Evolutionary conservation across 2,329 filamentous ascomycete species (phyloP).

Genomic region (Allantophomopsis cytisporea): DNA sequence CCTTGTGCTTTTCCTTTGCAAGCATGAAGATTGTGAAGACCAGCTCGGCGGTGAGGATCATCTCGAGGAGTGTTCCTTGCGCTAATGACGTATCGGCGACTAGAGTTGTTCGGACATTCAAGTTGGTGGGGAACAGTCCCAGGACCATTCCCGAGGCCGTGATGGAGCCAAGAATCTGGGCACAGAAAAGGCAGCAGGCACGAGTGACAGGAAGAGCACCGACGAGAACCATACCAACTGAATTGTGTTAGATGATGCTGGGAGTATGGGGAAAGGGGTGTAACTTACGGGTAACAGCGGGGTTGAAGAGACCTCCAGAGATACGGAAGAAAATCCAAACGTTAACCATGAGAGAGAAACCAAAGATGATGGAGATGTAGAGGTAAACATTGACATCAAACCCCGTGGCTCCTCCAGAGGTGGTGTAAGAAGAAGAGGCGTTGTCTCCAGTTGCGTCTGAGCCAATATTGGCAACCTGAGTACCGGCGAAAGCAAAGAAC

Average conservation of each 20-base stretch:
- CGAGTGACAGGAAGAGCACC: conserved; percentile 8
- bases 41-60: conserved; percentile 28
- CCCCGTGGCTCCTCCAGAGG: conserved; percentile 8
- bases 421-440: no score
- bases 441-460: conserved; percentile 12
- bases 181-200: conserved; percentile 14
- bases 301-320: conserved; percentile 24
- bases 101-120: conserved; percentile 26
- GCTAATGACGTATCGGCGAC: conserved; percentile 21
- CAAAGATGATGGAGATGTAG: conserved; percentile 9
- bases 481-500: conserved; percentile 13
- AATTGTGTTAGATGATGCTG: not conserved
- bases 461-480: conserved; percentile 7
- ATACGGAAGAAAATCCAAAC: conserved; percentile 44
- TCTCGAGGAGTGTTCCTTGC: conserved; percentile 32
- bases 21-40: conserved; percentile 33
- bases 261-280: no score
- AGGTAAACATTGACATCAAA: conserved; percentile 19
- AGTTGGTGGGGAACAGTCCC: conserved; percentile 25
- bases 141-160: conserved; percentile 23
- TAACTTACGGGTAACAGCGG: conserved; percentile 6
- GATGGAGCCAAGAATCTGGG: conserved; percentile 17
- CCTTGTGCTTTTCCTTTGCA: conserved; percentile 1
- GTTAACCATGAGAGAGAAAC: conserved; percentile 28
- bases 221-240: conserved; percentile 15